Evolutionary conservation across 2,329 filamentous ascomycete species (phyloP), one percentile per base, ranked within the genome.

Genomic region (Arthroderma sp.): DNA sequence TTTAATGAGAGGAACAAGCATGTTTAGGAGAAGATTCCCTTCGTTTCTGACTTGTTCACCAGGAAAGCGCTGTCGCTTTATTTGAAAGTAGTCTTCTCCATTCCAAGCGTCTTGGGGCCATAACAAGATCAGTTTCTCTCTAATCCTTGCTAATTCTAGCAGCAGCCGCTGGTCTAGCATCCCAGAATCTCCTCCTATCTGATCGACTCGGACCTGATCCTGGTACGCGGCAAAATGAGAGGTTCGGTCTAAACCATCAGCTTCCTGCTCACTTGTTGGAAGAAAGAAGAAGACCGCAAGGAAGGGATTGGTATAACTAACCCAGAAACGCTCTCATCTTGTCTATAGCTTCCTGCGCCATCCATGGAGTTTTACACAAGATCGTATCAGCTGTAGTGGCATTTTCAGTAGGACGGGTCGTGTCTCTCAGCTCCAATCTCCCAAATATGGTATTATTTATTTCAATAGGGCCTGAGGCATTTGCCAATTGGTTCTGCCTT

Each of bases 311-410:
- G 13, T 37, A 37, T 13, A 9, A 9, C 35, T 37, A 15, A 15
- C 13, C 57, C 47, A 8, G 52, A 33, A 17, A 53, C 33, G 19
- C 52, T n/a, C 35, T 56, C 51, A 35, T 11, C 25, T 41, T 56
- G 39, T 28, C 28, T 39, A 37, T 37, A 35, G 17, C 7, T 13
- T 53, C 41, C 38, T 28, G 39, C n/a, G 35, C 21, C 49, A 21
- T 25, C 33, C 28, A 56, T 25, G 19, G 53, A 38, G 3, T 15
- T 13, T 37, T 31, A 31, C 28, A 7, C 28, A 31, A 4, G 28
- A n/a, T n/a, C n/a, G n/a, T n/a, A n/a, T n/a, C n/a, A n/a, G 28
- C 28, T 7, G 4, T 31, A 31, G 28, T 31, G 7, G 28, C 28
- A 31, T 31, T 31, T 31, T 7, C 7, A 7, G 28, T 3, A 31